phyloP scores from a whole-genome alignment of 768 basidiomycete species.

The Boletus barrowsii region DNA sequence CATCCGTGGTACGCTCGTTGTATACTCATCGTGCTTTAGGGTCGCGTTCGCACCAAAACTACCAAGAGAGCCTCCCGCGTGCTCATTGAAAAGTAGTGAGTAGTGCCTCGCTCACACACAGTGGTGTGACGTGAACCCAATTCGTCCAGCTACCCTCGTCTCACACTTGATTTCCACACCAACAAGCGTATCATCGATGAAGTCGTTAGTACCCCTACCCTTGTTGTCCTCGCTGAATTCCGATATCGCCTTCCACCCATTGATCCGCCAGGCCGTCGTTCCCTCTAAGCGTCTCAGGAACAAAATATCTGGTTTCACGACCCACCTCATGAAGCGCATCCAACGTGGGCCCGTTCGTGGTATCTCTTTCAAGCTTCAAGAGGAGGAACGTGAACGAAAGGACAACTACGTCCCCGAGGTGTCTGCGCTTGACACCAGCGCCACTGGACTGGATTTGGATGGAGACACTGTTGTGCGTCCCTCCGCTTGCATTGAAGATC shows the following conservation, averaged over 20 bases:
- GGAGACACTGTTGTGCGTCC: slow-evolving; percentile 83
- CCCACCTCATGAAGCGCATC: slow-evolving; percentile 99
- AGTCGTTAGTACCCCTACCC: slow-evolving; percentile 59
- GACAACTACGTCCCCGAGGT: slow-evolving; percentile 99
- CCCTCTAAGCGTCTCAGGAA: slow-evolving; percentile 99
- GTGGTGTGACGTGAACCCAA: not conserved
- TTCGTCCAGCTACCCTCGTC: slow-evolving; percentile 82
- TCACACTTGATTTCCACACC: slow-evolving; percentile 99
- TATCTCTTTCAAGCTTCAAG: slow-evolving; percentile 99
- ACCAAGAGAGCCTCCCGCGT: slow-evolving; percentile 99
- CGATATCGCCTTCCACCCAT: not conserved
- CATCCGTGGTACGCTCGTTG: slow-evolving; percentile 5
- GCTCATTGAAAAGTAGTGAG: slow-evolving; percentile 99
- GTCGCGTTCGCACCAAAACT: slow-evolving; percentile 99
- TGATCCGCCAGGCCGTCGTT: slow-evolving; percentile 66
- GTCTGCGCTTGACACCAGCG: slow-evolving; percentile 84
- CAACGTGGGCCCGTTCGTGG: slow-evolving; percentile 97
- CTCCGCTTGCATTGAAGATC: not conserved
- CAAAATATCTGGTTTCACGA: slow-evolving; percentile 99
- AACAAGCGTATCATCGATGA: slow-evolving; percentile 99
- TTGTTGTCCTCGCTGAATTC: not conserved
- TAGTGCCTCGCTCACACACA: slow-evolving; percentile 8
- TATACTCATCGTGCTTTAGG: slow-evolving; percentile 46
- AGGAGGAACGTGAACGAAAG: slow-evolving; percentile 98
- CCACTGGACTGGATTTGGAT: slow-evolving; percentile 81